Evolutionary conservation across 371 early-diverging fungal genomes (phyloP).

Genomic region (Umbelopsis sp.): DNA sequence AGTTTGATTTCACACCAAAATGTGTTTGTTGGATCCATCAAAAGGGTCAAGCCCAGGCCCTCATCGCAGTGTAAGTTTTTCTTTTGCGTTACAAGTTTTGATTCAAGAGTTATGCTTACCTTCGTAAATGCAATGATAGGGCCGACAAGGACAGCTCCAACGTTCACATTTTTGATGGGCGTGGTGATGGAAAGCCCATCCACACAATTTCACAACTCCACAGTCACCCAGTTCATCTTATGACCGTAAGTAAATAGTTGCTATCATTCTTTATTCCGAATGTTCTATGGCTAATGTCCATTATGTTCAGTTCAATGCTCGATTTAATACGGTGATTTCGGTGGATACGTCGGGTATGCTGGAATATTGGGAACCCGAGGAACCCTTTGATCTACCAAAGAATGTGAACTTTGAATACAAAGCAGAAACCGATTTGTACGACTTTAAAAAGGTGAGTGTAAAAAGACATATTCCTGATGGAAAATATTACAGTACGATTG

Average conservation of each 20-base stretch:
- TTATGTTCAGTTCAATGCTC: constrained; percentile 63
- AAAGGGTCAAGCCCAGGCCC: constrained; percentile 79
- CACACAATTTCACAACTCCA: constrained; percentile 72
- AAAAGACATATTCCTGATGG: too few relatives aligned
- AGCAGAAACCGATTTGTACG: constrained; percentile 93
- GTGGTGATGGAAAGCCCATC: constrained; percentile 67
- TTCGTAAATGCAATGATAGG: constrained; percentile 34
- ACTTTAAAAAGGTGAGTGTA: constrained; percentile 82
- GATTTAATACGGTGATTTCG: constrained; percentile 79
- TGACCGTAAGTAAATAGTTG: constrained; percentile 51
- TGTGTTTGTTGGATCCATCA: constrained; percentile 88
- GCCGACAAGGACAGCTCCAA: constrained; percentile 73
- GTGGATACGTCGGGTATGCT: constrained; percentile 86
- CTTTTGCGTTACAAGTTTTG: background rate
- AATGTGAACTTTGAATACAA: constrained; percentile 79
- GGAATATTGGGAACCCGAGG: constrained; percentile 90
- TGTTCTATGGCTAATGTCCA: too few relatives aligned
- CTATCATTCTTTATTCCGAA: background rate
- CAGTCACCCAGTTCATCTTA: constrained; percentile 73
- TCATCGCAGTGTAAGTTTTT: constrained; percentile 72
- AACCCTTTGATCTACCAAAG: constrained; percentile 65
- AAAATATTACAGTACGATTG: background rate
- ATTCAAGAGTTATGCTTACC: background rate
- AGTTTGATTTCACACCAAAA: constrained; percentile 75
- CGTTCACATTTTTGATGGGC: constrained; percentile 86